Evolutionary conservation across 495 filamentous ascomycete genomes (phyloP).

Genomic region (Bryoglossum gracile): DNA sequence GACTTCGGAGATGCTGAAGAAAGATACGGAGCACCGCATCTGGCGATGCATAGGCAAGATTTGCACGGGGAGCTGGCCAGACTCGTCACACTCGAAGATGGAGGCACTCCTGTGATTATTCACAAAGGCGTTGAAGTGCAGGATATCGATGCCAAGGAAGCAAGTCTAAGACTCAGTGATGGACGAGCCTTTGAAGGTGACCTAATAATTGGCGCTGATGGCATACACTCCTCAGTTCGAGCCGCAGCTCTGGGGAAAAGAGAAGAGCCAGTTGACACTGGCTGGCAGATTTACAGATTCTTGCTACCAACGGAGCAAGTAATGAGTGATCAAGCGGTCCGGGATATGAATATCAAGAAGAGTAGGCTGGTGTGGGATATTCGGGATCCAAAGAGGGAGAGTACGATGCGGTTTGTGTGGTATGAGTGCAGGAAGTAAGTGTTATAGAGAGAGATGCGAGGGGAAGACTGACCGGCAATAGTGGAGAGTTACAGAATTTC

Average conservation of each 20-base stretch:
- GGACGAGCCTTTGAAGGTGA: neutral
- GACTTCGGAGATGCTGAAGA: neutral
- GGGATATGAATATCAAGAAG: neutral
- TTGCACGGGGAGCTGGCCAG: neutral
- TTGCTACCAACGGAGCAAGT: neutral
- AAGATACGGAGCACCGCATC: neutral
- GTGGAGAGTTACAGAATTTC: neutral
- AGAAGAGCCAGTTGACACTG: neutral
- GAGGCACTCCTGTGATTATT: neutral
- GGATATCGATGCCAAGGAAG: neutral
- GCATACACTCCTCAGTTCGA: slow-evolving; percentile 19
- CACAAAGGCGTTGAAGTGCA: neutral
- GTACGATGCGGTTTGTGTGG: neutral
- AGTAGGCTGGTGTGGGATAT: neutral
- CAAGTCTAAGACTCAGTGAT: slow-evolving; percentile 4
- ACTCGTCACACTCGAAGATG: neutral
- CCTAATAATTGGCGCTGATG: neutral
- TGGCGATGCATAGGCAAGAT: neutral
- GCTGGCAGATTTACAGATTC: neutral
- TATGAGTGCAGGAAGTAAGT: neutral
- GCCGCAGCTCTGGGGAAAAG: neutral
- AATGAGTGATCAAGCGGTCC: neutral
- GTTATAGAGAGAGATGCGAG: neutral
- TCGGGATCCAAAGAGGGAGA: neutral
- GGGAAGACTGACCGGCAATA: neutral